Percentiles rank a stretch among this genome's conserved stretches.
Conservation (phyloP, 2,329 filamentous ascomycete species). For the Thermothelomyces thermophilus region DNA sequence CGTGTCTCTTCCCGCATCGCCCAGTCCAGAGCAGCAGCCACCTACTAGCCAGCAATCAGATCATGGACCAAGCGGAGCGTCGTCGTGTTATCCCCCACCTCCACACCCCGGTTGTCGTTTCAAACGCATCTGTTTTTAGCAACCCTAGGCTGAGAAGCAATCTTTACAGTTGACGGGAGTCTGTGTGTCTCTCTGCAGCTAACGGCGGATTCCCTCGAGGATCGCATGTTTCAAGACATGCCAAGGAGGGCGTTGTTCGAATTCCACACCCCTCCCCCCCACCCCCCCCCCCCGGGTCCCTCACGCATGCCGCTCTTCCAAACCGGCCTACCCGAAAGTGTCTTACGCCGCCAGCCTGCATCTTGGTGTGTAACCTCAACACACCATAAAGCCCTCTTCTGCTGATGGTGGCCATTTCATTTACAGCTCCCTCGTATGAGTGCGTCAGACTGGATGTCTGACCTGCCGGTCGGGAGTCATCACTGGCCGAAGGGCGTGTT, state of each 20-base stretch:
- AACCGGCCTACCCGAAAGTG: not conserved
- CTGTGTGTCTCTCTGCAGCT: slow-evolving; percentile 2
- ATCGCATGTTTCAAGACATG: slow-evolving; percentile 20
- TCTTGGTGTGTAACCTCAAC: slow-evolving; percentile 10
- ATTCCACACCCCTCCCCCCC: not conserved
- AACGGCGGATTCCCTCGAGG: slow-evolving; percentile 12
- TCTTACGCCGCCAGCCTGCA: slow-evolving; percentile 3
- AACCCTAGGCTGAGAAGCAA: not conserved
- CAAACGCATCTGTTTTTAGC: slow-evolving; percentile 17
- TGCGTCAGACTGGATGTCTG: slow-evolving; percentile 11
- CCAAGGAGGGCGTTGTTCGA: slow-evolving; percentile 7
- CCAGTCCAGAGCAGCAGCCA: not conserved
- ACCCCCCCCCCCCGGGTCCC: too few relatives aligned
- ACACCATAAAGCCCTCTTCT: not conserved
- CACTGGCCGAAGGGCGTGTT: slow-evolving; percentile 6
- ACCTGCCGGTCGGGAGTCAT: slow-evolving; percentile 10
- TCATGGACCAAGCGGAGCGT: not conserved
- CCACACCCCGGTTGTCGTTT: slow-evolving; percentile 7
- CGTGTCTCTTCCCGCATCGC: not conserved
- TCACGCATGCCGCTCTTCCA: not conserved
- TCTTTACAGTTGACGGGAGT: slow-evolving; percentile 3
- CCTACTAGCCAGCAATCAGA: not conserved
- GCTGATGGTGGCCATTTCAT: slow-evolving; percentile 12
- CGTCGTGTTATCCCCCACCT: too few relatives aligned
- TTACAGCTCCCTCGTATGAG: slow-evolving; percentile 4